Evolutionary conservation across 768 basidiomycete species (phyloP), one percentile per base, ranked within the genome.

Genomic region (Calocera cornea): DNA sequence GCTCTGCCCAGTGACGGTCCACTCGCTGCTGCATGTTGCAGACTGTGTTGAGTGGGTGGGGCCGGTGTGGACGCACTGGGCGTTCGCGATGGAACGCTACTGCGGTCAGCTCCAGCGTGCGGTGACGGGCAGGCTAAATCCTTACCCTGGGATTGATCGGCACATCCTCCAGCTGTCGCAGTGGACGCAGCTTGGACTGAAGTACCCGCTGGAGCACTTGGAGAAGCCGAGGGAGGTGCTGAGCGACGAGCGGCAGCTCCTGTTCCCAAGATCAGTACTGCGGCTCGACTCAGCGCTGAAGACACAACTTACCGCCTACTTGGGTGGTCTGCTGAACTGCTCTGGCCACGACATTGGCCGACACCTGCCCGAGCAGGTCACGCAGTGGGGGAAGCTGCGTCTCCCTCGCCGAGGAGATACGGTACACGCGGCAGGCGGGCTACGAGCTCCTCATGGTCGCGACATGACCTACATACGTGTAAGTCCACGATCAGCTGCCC

Each of bases 31-130:
- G 1, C 78, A 79, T 64, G 54, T 79, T 64, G 70, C 71, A 16
- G 71, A 76, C 63, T 70, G 73, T 31, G 78, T 80, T 38, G 64
- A 73, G 44, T 69, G 66, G 3, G 73, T 67, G 27, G 79, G 79
- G 0, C 79, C 77, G 5, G 70, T 74, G 1, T 79, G 78, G 74
- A 63, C 73, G 0, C 72, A 69, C 10, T 79, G 79, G 79, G 73
- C 76, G 1, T 80, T 78, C 65, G 71, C 70, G 22, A 75, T 79
- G 72, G 78, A 80, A 66, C 64, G 75, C 0, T 77, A 71, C 38
- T 79, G 77, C 70, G 77, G 78, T 0, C 65, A 49, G 7, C 70
- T 79, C 11, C 70, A 75, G 44, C 34, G 49, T 0, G 72, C 65
- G 2, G 64, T 79, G 16, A 68, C 68, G 22, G 74, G 73, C 1